Evolutionary conservation across 2,329 filamentous ascomycete genomes (phyloP), one percentile per base, ranked within the genome.

Genomic region (Ascosphaera apis): DNA sequence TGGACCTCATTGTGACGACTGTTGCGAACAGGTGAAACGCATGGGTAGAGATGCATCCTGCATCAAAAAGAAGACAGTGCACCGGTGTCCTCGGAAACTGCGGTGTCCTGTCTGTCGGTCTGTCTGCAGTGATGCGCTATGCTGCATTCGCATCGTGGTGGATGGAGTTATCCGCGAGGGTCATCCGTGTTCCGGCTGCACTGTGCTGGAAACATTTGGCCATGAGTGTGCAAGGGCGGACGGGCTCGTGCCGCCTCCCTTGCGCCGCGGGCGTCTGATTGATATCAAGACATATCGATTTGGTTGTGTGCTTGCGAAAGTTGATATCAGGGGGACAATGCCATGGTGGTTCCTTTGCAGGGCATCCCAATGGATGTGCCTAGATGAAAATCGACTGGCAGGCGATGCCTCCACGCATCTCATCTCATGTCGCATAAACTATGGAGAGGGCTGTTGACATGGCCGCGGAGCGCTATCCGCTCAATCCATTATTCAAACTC

Each of bases 391-490:
- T 15, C 13, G 31, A 32, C 16, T 32, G 31, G 31, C 31, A 17
- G 31, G 8, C 8, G 31, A 15, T 32, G 31, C 31, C 31, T 15
- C 31, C 31, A 32, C 31, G 31, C 31, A 32, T 17, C 31, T 32
- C 31, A 32, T 32, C 31, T 32, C 31, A 32, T 15, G 31, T 17
- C 16, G 31, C 31, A 32, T 32, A n/a, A 32, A 17, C 31, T 17
- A 32, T 32, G 31, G 31, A 32, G 13, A 15, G 13, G n/a, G 16
- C 8, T 32, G 31, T 32, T 32, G 31, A 32, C 31, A 32, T 32
- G 31, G 31, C 31, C 31, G 31, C 31, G 6, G 31, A 32, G 31
- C 31, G n/a, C 31, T 32, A 32, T n/a, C 31, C 31, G 31, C 31
- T 32, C 21, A 25, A 25, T 25, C 21, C 21, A 25, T 25, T 11